phyloP scores from a whole-genome alignment of 208 protist species.

The Crithidia sp. region DNA sequence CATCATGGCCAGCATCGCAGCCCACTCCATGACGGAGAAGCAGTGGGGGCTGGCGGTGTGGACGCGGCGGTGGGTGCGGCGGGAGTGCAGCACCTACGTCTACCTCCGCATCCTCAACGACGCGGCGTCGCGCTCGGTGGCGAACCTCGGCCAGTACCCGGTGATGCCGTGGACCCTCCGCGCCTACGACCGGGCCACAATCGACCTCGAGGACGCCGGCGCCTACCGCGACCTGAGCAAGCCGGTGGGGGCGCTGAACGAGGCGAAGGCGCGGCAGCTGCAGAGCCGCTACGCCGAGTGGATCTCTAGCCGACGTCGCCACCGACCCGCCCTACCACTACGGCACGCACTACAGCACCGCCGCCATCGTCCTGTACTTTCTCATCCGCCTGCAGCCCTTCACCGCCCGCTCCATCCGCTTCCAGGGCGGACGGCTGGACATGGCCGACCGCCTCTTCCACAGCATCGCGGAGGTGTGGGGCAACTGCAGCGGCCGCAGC shows the following conservation, averaged over 20 bases:
- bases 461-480: slow-evolving; percentile 92
- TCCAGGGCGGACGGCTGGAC: slow-evolving; percentile 91
- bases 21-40: slow-evolving; percentile 53
- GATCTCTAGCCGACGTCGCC: slow-evolving; percentile 44
- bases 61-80: slow-evolving; percentile 75
- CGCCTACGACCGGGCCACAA: slow-evolving; percentile 67
- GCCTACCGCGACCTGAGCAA: slow-evolving; percentile 93
- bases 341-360: slow-evolving; percentile 97
- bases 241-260: slow-evolving; percentile 95
- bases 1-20: slow-evolving; percentile 34
- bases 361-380: slow-evolving; percentile 95
- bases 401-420: slow-evolving; percentile 78
- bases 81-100: slow-evolving; percentile 88
- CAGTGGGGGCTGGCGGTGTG: slow-evolving; percentile 32
- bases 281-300: slow-evolving; percentile 78
- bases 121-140: slow-evolving; percentile 85
- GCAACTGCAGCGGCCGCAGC: slow-evolving; percentile 48
- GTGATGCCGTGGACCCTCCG: slow-evolving; percentile 94
- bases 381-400: slow-evolving; percentile 97
- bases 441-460: slow-evolving; percentile 95
- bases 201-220: slow-evolving; percentile 75
- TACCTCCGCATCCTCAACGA: slow-evolving; percentile 94
- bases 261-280: slow-evolving; percentile 69
- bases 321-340: slow-evolving; percentile 94
- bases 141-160: slow-evolving; percentile 94